Conservation (phyloP, 208 protist species). For the Novymonas esmeraldas region DNA sequence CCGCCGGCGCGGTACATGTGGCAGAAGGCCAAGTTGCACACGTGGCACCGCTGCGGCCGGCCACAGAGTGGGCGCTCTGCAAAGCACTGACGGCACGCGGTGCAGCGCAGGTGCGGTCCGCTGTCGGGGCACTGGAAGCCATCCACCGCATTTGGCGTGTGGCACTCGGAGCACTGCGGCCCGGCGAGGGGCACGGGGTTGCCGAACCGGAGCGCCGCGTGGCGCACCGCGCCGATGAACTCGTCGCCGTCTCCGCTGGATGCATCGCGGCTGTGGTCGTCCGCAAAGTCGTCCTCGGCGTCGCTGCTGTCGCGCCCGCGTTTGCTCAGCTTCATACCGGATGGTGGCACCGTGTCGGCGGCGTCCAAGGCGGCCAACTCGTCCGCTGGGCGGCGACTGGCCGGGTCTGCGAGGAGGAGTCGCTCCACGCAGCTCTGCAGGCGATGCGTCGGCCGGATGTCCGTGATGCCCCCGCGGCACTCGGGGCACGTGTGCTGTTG, state of each 20-base stretch:
- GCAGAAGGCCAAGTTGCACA: slow-evolving; percentile 80
- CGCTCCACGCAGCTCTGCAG: slow-evolving; percentile 78
- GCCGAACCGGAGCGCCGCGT: slow-evolving; percentile 8
- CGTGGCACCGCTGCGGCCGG: slow-evolving; percentile 74
- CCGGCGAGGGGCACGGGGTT: slow-evolving; percentile 11
- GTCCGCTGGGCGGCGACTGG: slow-evolving; percentile 32
- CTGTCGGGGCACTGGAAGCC: slow-evolving; percentile 63
- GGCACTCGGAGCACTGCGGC: slow-evolving; percentile 58
- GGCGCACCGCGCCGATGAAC: not conserved
- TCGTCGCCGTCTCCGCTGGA: slow-evolving; percentile 16
- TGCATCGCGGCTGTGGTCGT: slow-evolving; percentile 6
- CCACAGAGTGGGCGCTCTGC: slow-evolving; percentile 74
- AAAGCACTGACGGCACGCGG: slow-evolving; percentile 50
- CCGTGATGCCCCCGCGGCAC: slow-evolving; percentile 55
- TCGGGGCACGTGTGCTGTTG: slow-evolving; percentile 54
- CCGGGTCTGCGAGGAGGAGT: slow-evolving; percentile 51
- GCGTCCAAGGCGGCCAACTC: slow-evolving; percentile 54
- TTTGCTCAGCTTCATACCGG: slow-evolving; percentile 41
- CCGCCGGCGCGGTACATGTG: slow-evolving; percentile 73
- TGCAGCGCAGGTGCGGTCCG: slow-evolving; percentile 58
- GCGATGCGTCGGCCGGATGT: slow-evolving; percentile 81
- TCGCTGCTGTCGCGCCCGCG: slow-evolving; percentile 35
- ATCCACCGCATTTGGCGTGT: slow-evolving; percentile 51
- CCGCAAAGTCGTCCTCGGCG: slow-evolving; percentile 5
- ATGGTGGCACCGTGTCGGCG: slow-evolving; percentile 58